Evolutionary conservation across 73 alveolate genomes (phyloP), one percentile per base, ranked within the genome.

Genomic region (Effrenium voratum): DNA sequence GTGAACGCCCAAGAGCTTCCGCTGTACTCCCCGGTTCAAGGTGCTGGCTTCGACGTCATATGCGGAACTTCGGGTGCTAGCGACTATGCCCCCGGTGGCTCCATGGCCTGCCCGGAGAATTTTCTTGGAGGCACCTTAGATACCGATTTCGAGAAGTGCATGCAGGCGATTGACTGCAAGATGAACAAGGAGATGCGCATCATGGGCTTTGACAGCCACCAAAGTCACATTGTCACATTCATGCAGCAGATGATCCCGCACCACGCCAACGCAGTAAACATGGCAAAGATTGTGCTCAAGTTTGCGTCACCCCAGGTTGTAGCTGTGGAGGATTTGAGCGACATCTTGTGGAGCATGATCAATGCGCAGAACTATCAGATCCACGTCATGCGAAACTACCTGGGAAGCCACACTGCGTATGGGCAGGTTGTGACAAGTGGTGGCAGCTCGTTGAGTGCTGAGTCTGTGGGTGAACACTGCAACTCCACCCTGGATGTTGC

Each of bases 151-250:
- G 86, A 76, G 47, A n/a, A 81, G 73, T 81, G 92, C 26, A 41
- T 81, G 92, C 68, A 45, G 45, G 92, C 92, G 44, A 81, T 79
- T 41, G 90, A 79, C 32, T 79, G 90, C 66, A 40, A 15, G 90
- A 79, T 79, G 90, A 79, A 79, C 66, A 44, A 79, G n/a, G 90
- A 79, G 90, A 79, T 79, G 90, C 59, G 90, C 73, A 73, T 81
- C 75, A 43, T n/a, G 59, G 86, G 86, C 44, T 81, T 81, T 34
- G 73, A 81, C 92, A 49, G n/a, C 60, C 75, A 81, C 40, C 75
- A 45, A 73, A 81, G 73, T 46, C 92, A 43, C 73, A 49, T 81
- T 45, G 92, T 81, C 73, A 81, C 73, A 4, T 81, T 81, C 49
- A 81, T 46, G 92, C 73, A 46, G 36, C 75, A 81, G 47, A 81